These are phyloP conservation scores for Aureobasidium lini DNA, from an alignment of 2,329 filamentous ascomycete species.

Conservation along the genomic window DNA sequence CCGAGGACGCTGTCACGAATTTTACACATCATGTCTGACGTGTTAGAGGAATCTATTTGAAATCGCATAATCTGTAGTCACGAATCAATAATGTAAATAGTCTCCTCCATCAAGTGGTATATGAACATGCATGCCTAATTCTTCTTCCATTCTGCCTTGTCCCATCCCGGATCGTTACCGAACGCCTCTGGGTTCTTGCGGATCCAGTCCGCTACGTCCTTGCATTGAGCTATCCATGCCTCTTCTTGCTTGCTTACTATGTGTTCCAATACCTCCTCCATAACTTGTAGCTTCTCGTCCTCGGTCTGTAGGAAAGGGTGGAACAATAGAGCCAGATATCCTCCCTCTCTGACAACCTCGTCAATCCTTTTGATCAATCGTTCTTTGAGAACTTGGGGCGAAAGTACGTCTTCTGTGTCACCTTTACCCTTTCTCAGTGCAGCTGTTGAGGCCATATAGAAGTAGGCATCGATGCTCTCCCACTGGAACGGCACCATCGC, in stretches of 20 bases:
- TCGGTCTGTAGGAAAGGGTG: conserved; percentile 27
- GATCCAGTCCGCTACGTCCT: conserved; percentile 24
- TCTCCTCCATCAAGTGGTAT: background rate
- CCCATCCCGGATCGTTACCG: conserved; percentile 24
- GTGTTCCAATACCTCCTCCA: conserved; percentile 23
- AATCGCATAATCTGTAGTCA: background rate
- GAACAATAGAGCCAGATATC: conserved; percentile 25
- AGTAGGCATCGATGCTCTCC: conserved; percentile 27
- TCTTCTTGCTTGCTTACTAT: conserved; percentile 21
- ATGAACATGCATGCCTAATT: conserved; percentile 5
- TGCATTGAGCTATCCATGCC: conserved; percentile 25
- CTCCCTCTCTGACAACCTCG: conserved; percentile 21
- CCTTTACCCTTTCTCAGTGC: conserved; percentile 24
- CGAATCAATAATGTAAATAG: background rate
- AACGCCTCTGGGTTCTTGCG: conserved; percentile 20
- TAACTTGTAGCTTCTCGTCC: conserved; percentile 21
- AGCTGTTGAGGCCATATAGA: conserved; percentile 26
- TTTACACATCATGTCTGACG: conserved; percentile 49
- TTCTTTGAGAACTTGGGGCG: conserved; percentile 19
- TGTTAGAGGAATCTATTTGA: conserved; percentile 30
- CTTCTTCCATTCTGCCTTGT: conserved; percentile 26
- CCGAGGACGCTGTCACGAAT: conserved; percentile 45
- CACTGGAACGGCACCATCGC: conserved; percentile 20
- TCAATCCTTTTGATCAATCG: conserved; percentile 23
- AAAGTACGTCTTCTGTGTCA: conserved; percentile 18